Base-by-base conservation (phyloP, 768 basidiomycete genomes). In the Hypholoma fasciculare region DNA sequence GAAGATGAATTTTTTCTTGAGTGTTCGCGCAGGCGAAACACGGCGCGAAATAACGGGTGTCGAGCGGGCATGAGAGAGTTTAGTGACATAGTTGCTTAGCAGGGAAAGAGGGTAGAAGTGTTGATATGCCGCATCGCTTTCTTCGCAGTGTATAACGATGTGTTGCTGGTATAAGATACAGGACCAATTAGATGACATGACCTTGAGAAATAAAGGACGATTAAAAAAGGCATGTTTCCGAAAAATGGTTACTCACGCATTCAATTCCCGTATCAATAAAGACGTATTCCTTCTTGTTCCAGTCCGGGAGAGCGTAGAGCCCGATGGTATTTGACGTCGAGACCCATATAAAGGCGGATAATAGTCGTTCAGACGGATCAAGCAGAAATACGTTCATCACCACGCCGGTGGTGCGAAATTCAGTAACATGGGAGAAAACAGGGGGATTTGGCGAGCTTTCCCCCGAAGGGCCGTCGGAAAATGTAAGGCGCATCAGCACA, bases 361-460 rank as follows among this genome's bases (percentile, higher is more conserved):
- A 66, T 17, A 90, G 71, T 42, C 85, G 74, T 46, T 78, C 76
- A 4, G 80, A 76, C 0, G 88, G 87, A 63, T 90, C 88, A 27
- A 90, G 78, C 20, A 90, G 75, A 65, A 90, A 90, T 23, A 90
- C 84, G 62, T 89, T 89, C 87, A 90, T 89, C 12, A 90, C 88
- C 12, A 86, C 81, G 3, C 88, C 88, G 0, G 78, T 76, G 0
- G 85, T 88, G 61, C 80, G 80, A 64, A 89, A 90, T 11, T 79
- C 76, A 16, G 85, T 82, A n/a, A 88, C 78, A 49, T 77, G 79
- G 9, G 79, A 81, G 64, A 89, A 89, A 1, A 72, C 56, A 1
- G 88, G 88, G 19, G 73, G 71, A 5, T 66, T 59, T 17, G 55
- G 56, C 3, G 74, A 69, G 53, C 69, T 72, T 54, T 72, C 74